Conservation (phyloP, 192 early-diverging fungal species). For the Coemansia sp. region DNA sequence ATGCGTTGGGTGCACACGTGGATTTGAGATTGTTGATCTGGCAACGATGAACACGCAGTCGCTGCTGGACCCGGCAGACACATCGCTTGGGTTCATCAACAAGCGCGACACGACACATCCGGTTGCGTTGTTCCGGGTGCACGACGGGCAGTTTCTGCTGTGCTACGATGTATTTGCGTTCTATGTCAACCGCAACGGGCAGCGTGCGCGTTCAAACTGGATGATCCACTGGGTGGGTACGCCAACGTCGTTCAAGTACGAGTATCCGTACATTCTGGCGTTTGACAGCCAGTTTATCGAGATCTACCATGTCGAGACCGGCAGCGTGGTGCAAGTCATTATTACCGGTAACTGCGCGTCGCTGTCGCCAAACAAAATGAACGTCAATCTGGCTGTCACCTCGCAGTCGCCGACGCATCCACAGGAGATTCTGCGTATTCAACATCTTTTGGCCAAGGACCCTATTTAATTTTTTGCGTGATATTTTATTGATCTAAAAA, state of each 20-base stretch:
- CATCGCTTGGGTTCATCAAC: constrained; percentile 73
- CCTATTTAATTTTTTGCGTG: constrained; percentile 11
- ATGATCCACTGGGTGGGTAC: constrained; percentile 85
- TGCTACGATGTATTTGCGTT: constrained; percentile 96
- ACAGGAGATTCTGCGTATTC: constrained; percentile 49
- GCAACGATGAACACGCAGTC: constrained; percentile 81
- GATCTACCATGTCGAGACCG: constrained; percentile 78
- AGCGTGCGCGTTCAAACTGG: constrained; percentile 70
- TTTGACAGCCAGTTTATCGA: constrained; percentile 92
- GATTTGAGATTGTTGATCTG: constrained; percentile 92
- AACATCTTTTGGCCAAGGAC: constrained; percentile 45
- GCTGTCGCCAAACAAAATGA: constrained; percentile 41
- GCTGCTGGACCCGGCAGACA: constrained; percentile 82
- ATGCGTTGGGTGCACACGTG: constrained; percentile 87
- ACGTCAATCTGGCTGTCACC: constrained; percentile 47
- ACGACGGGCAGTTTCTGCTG: constrained; percentile 76
- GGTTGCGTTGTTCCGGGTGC: constrained; percentile 79
- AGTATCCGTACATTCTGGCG: constrained; percentile 84
- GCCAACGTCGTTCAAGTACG: constrained; percentile 80
- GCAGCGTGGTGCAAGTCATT: constrained; percentile 68
- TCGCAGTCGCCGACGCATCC: constrained; percentile 45
- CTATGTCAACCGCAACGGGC: constrained; percentile 86
- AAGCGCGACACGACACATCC: constrained; percentile 77
- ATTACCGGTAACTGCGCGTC: constrained; percentile 54
- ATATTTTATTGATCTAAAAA: too few relatives aligned